Evolutionary conservation across 2,329 filamentous ascomycete genomes (phyloP).

Genomic region (Fusarium solani-melongenae): DNA sequence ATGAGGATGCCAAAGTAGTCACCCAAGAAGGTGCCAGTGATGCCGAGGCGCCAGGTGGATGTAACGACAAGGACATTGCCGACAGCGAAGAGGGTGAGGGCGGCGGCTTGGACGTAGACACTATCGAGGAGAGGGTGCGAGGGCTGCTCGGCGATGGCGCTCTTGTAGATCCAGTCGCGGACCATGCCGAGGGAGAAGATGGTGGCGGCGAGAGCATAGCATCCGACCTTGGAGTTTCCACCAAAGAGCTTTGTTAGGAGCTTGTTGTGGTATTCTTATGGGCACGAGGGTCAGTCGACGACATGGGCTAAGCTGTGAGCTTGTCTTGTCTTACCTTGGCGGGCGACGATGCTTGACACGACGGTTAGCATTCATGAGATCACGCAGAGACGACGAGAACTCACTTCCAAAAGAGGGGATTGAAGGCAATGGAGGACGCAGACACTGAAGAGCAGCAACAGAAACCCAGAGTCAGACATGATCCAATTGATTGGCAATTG

Average conservation of each 20-base stretch:
- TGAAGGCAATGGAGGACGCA: conserved; percentile 86
- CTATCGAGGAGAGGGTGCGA: conserved; percentile 77
- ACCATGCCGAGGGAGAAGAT: conserved; percentile 94
- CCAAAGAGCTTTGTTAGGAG: conserved; percentile 87
- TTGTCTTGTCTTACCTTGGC: conserved; percentile 69
- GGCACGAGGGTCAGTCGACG: conserved; percentile 27
- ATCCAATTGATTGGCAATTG: conserved; percentile 4
- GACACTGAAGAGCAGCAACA: conserved; percentile 70
- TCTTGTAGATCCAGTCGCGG: conserved; percentile 89
- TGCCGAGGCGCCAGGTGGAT: conserved; percentile 90
- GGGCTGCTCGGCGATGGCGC: conserved; percentile 80
- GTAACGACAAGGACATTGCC: conserved; percentile 89
- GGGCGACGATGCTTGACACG: conserved; percentile 78
- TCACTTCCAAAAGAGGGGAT: conserved; percentile 99
- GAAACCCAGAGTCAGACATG: conserved; percentile 22
- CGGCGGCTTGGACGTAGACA: conserved; percentile 69
- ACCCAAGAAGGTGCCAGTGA: conserved; percentile 95
- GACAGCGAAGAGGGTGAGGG: conserved; percentile 75
- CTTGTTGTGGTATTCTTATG: conserved; percentile 88
- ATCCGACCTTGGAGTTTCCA: conserved; percentile 80
- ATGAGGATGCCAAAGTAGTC: conserved; percentile 99
- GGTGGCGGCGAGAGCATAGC: conserved; percentile 86
- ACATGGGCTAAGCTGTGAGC: conserved; percentile 2
- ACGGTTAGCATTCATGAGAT: conserved; percentile 47
- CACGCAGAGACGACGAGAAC: conserved; percentile 50